These are phyloP conservation scores for Helotiales sp. DNA, from an alignment of 2,329 filamentous ascomycete species.

Conservation along the genomic window DNA sequence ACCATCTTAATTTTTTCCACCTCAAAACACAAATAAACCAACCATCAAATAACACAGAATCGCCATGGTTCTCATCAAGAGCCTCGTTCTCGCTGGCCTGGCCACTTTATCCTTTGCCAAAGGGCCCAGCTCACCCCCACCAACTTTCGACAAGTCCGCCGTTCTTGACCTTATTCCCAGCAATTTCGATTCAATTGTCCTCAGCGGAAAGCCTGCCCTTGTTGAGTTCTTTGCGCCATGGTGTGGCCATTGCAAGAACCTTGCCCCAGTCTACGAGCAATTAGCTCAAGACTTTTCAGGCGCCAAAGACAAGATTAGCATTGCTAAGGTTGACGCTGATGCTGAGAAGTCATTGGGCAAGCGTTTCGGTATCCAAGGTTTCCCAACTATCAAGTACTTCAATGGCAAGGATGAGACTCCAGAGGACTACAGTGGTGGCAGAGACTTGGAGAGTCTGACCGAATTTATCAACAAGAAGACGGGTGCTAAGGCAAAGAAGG, in stretches of 20 bases:
- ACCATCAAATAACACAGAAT: constrained; percentile 1
- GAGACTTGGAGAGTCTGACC: constrained; percentile 84
- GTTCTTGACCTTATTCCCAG: constrained; percentile 87
- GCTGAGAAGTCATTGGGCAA: constrained; percentile 83
- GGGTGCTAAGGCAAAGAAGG: constrained; percentile 77
- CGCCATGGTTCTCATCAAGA: constrained; percentile 56
- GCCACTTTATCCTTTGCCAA: constrained; percentile 52
- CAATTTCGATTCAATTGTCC: constrained; percentile 91
- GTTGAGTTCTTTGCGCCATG: constrained; percentile 99
- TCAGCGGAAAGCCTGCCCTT: constrained; percentile 92
- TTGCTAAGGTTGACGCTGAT: constrained; percentile 97
- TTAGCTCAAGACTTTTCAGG: constrained; percentile 76
- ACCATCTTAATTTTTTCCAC: not conserved
- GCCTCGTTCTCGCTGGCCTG: constrained; percentile 62
- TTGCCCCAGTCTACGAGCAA: constrained; percentile 94
- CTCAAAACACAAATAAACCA: not conserved
- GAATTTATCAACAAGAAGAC: constrained; percentile 87
- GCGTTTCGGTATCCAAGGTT: constrained; percentile 88
- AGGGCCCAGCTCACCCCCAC: constrained; percentile 26
- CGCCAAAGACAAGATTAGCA: constrained; percentile 74
- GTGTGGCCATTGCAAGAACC: constrained; percentile 99
- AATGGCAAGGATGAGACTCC: constrained; percentile 91
- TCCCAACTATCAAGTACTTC: constrained; percentile 97
- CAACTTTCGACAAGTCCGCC: constrained; percentile 69
- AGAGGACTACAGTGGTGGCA: constrained; percentile 81